phyloP scores from a whole-genome alignment of 1,284 basidiomycete species.

The Amylostereum chailletii region DNA sequence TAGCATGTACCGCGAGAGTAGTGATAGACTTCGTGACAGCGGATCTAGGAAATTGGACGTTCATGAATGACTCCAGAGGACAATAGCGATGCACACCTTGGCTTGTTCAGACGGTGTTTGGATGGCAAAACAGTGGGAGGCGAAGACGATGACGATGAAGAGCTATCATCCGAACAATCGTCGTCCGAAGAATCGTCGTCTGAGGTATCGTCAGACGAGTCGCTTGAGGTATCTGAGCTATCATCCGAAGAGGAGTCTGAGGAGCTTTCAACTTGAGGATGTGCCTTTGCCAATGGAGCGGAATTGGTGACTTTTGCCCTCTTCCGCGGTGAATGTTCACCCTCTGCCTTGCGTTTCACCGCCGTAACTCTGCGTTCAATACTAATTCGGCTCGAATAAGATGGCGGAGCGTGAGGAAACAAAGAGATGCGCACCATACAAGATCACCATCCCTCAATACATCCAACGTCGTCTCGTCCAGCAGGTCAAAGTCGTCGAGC shows the following conservation, averaged over 20 bases:
- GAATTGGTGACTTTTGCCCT: background rate
- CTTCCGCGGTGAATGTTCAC: constrained; percentile 5
- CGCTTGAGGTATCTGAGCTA: constrained; percentile 9
- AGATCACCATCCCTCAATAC: constrained; percentile 37
- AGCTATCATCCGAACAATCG: constrained; percentile 10
- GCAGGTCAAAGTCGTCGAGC: constrained; percentile 36
- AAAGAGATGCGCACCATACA: constrained; percentile 24
- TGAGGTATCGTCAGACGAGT: constrained; percentile 14
- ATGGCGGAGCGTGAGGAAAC: background rate
- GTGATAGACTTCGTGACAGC: too few species aligned
- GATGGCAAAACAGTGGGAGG: background rate
- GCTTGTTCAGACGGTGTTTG: constrained; percentile 1
- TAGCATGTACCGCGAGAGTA: too few species aligned
- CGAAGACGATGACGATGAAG: constrained; percentile 15
- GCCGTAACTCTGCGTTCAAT: background rate
- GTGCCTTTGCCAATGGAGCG: constrained; percentile 3
- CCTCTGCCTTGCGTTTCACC: constrained; percentile 6
- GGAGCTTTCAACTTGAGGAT: constrained; percentile 4
- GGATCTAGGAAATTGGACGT: constrained; percentile 4
- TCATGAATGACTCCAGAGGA: too few species aligned
- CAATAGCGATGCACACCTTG: too few species aligned
- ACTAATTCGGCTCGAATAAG: background rate
- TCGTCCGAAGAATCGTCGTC: constrained; percentile 7
- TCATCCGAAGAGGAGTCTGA: constrained; percentile 15
- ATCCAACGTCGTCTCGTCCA: constrained; percentile 28